A percentile compares a stretch with the other conserved stretches of the same genome.
Evolutionary conservation across 257 asterid species (phyloP).

Genomic region (Mentha longifolia): DNA sequence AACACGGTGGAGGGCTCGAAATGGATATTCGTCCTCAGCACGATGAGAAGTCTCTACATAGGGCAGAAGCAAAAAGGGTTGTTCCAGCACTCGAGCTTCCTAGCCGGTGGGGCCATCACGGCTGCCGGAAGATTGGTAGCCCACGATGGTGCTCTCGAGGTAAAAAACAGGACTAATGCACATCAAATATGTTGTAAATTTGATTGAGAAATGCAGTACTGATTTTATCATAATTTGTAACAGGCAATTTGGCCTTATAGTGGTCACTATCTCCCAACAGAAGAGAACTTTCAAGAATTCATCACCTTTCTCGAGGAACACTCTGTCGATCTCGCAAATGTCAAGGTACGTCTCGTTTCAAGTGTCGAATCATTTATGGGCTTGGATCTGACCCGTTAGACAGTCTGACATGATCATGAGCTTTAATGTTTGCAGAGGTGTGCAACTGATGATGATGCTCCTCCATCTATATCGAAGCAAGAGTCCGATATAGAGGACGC

Average conservation of each 20-base stretch:
- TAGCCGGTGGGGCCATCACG: constrained; percentile 91
- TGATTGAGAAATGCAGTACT: too few relatives aligned
- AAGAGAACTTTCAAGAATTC: constrained; percentile 65
- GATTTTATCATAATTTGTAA: too few relatives aligned
- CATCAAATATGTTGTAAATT: too few relatives aligned
- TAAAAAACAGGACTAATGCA: too few relatives aligned
- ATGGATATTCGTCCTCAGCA: constrained; percentile 95
- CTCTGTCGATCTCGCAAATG: constrained; percentile 63
- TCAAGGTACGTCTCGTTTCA: constrained; percentile 49
- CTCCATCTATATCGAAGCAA: constrained; percentile 27
- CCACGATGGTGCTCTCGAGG: constrained; percentile 51
- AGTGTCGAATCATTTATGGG: too few relatives aligned
- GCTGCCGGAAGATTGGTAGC: constrained; percentile 96
- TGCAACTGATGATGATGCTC: constrained; percentile 71
- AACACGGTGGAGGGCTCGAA: constrained; percentile 76
- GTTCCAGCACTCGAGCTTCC: constrained; percentile 93
- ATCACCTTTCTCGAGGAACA: constrained; percentile 61
- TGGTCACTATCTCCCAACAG: constrained; percentile 82
- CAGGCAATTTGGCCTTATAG: constrained; percentile 76
- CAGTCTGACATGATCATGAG: neutral
- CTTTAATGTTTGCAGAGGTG: constrained; percentile 49
- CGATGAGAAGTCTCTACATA: constrained; percentile 69
- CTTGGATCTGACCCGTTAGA: neutral
- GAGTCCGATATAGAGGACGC: constrained; percentile 17
- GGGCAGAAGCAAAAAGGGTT: constrained; percentile 82